A percentile compares a stretch with the other conserved stretches of the same genome.
Evolutionary conservation across 2,329 filamentous ascomycete species (phyloP).

Genomic region (Fusarium torreyae): DNA sequence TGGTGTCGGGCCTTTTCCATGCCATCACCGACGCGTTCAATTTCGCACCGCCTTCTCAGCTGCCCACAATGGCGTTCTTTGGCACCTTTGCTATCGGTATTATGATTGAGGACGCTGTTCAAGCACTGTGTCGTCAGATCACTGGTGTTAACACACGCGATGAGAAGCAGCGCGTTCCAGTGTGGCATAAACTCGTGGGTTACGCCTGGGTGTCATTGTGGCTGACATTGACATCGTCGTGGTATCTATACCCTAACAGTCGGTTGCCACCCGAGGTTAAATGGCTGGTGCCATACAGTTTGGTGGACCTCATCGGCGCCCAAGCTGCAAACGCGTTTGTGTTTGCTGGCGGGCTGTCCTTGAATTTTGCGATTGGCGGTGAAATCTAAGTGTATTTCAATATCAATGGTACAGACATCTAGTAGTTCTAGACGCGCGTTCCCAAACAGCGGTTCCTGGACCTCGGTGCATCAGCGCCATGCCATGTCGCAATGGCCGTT

Average conservation of each 20-base stretch:
- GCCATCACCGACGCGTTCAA: constrained; percentile 12
- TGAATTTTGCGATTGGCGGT: constrained; percentile 19
- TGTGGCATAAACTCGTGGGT: constrained; percentile 34
- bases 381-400: neutral
- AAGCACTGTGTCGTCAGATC: too few relatives aligned
- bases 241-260: constrained; percentile 25
- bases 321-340: neutral
- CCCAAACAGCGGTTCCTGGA: neutral
- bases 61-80: constrained; percentile 21
- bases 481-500: constrained; percentile 7
- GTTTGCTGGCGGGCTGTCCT: constrained; percentile 10
- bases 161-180: neutral
- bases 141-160: too few relatives aligned
- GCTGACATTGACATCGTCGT: constrained; percentile 25
- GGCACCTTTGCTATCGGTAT: neutral
- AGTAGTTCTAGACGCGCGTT: too few relatives aligned
- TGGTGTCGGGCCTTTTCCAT: constrained; percentile 25
- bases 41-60: constrained; percentile 1
- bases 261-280: constrained; percentile 10
- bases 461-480: constrained; percentile 18
- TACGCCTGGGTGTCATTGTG: constrained; percentile 31
- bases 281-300: constrained; percentile 23
- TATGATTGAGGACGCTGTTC: too few relatives aligned
- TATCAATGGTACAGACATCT: too few relatives aligned
- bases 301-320: constrained; percentile 14